Evolutionary conservation across 352 stramenopile genomes (phyloP), one percentile per base, ranked within the genome.

Genomic region (Globisporangium iwayamae): DNA sequence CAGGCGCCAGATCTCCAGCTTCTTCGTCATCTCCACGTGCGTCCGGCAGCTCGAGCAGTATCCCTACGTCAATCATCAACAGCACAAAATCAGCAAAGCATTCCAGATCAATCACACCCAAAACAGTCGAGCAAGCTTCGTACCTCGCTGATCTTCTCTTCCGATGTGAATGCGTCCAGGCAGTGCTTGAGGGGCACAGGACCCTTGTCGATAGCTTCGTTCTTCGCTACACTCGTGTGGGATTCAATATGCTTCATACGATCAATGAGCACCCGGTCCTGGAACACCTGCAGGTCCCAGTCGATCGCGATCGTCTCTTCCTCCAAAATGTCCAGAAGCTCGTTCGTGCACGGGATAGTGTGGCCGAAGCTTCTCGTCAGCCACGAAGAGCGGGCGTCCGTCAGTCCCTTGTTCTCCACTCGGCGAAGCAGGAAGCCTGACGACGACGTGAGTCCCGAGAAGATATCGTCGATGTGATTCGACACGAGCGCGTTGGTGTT

Each of bases 41-140:
- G 96, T 72, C 53, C 98, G 92, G 71, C 97, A 99, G 67, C 90
- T 96, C 25, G 91, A 97, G 77, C 97, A 99, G 74, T 99, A 99
- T 65, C 97, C 86, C 61, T 78, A 52, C 5, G 50, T 14, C 47
- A 36, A 41, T 41, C n/a, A 51, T n/a, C 3, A 14, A 30, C 16
- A 28, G 25, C 14, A 48, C 18, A 22, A 9, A 6, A 20, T 48
- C 10, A 66, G 9, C 9, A 32, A 6, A 45, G 56, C 20, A 7
- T 50, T 32, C 45, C n/a, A 36, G 6, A 46, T 10, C 45, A 22
- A 41, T 41, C 36, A 22, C 1, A 67, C 36, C 22, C n/a, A 55
- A 53, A 41, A 50, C 14, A 45, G 48, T 25, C 11, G 9, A 41
- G 11, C 1, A 41, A 47, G 14, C 16, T 56, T 18, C 60, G 16